phyloP scores from a whole-genome alignment of 2,329 filamentous ascomycete genomes.

The Fusarium sp. region DNA sequence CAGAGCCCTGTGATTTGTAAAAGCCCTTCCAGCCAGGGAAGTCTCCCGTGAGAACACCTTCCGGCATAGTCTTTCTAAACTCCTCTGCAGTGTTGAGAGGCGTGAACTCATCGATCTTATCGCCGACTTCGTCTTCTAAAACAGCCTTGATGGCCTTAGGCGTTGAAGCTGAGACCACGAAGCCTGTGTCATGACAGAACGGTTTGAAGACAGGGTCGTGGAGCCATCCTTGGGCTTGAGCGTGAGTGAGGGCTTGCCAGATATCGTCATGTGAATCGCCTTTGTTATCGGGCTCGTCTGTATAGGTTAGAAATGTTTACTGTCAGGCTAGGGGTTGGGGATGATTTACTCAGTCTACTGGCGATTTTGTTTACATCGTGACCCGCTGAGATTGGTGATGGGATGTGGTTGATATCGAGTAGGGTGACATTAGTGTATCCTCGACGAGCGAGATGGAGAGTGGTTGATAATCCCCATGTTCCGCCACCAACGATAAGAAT shows the following conservation, averaged over 20 bases:
- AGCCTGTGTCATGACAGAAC: slow-evolving; percentile 27
- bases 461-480: slow-evolving; percentile 38
- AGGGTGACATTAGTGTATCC: slow-evolving; percentile 28
- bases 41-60: slow-evolving; percentile 18
- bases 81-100: slow-evolving; percentile 24
- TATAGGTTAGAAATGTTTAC: neutral
- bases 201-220: slow-evolving; percentile 27
- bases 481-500: slow-evolving; percentile 38
- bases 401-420: slow-evolving; percentile 26
- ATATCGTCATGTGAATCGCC: slow-evolving; percentile 7
- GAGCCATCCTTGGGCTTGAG: slow-evolving; percentile 25
- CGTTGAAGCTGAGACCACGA: slow-evolving; percentile 22
- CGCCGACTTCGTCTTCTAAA: slow-evolving; percentile 21
- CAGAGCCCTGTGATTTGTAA: slow-evolving; percentile 21
- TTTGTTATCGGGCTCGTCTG: slow-evolving; percentile 11
- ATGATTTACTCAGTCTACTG: neutral
- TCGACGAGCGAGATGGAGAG: slow-evolving; percentile 32
- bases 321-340: rapidly evolving
- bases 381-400: slow-evolving; percentile 30
- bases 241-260: slow-evolving; percentile 7
- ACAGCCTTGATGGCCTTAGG: slow-evolving; percentile 22
- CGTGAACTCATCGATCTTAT: slow-evolving; percentile 15
- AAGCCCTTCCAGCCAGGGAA: slow-evolving; percentile 32
- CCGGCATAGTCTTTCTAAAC: slow-evolving; percentile 28
- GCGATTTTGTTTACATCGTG: slow-evolving; percentile 39